Evolutionary conservation across 2,329 filamentous ascomycete species (phyloP), one percentile per base, ranked within the genome.

Genomic region (Aspergillus piperis): DNA sequence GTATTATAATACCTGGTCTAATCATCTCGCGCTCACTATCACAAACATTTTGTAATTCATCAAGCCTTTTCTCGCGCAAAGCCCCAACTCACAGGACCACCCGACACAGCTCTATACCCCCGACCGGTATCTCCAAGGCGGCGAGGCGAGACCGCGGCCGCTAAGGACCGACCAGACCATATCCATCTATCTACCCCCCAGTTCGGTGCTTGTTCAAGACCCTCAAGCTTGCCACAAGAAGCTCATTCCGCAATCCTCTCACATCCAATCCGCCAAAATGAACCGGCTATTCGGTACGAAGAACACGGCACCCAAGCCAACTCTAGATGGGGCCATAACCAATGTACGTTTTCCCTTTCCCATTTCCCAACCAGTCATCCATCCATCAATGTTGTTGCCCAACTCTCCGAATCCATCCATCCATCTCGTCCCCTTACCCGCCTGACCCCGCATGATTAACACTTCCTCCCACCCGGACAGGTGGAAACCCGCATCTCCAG

Each of bases 251-350:
- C 27, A 59, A 50, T 38, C 39, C 54, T 17, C 49, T n/a, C 41
- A 42, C 48, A 54, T 32, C 41, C 47, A 36, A 42, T 50, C 52
- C 23, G 51, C 63, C 78, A 83, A 58, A 64, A 98, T 99, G 95
- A 98, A 99, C 78, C 91, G 95, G 70, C 85, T 99, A 69, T 99
- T 99, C 77, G 95, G 95, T 75, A 86, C 89, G 69, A 95, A 93
- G 80, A 89, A 86, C 79, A 88, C 90, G 66, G 88, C 88, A 64
- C 93, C 95, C 57, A 98, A 98, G 80, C 92, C 95, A 13, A 94
- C 90, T 54, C 90, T 97, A 68, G 86, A 86, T 79, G 83, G 86
- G 69, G 93, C 93, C 68, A 96, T 97, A 71, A 78, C 83, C 76
- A 95, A 91, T 83, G 90, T 95, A 77, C 64, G 78, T 67, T 48